Conservation (phyloP, 2,329 filamentous ascomycete genomes). For the Cercospora janseana region DNA sequence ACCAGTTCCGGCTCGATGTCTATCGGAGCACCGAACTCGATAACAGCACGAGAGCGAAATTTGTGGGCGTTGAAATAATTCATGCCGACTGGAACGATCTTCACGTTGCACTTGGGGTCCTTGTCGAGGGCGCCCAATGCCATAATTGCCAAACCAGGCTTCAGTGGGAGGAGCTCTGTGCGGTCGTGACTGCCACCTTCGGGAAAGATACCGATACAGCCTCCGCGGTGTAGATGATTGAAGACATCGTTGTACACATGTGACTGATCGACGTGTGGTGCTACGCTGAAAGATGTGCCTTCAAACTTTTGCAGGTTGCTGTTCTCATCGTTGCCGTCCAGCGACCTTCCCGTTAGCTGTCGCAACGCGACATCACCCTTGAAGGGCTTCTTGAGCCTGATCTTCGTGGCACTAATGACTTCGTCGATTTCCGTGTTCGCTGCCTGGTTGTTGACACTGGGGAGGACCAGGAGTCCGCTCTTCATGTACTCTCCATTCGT, state of each 20-base stretch:
- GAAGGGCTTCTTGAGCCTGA: conserved; percentile 84
- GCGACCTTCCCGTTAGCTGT: conserved; percentile 68
- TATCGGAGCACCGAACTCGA: conserved; percentile 90
- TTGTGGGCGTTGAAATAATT: conserved; percentile 99
- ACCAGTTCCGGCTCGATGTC: conserved; percentile 81
- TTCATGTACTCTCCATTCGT: conserved; percentile 66
- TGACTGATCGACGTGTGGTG: conserved; percentile 90
- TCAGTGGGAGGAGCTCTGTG: conserved; percentile 84
- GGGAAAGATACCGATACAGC: conserved; percentile 94
- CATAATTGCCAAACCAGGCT: conserved; percentile 98
- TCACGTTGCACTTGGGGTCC: conserved; percentile 81
- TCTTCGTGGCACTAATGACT: conserved; percentile 74
- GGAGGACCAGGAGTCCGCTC: conserved; percentile 82
- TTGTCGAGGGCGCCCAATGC: conserved; percentile 84
- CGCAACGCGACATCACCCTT: conserved; percentile 70
- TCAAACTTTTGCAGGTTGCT: conserved; percentile 58
- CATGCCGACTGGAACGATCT: conserved; percentile 96
- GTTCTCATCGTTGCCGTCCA: conserved; percentile 57
- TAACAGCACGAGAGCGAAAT: conserved; percentile 90
- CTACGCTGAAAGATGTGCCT: conserved; percentile 81
- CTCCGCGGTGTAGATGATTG: conserved; percentile 72
- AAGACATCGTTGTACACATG: conserved; percentile 94
- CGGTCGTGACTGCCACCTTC: conserved; percentile 96
- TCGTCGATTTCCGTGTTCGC: conserved; percentile 81
- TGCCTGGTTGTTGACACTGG: conserved; percentile 74